phyloP scores from a whole-genome alignment of 208 protist genomes.

The Angomonas deanei region DNA sequence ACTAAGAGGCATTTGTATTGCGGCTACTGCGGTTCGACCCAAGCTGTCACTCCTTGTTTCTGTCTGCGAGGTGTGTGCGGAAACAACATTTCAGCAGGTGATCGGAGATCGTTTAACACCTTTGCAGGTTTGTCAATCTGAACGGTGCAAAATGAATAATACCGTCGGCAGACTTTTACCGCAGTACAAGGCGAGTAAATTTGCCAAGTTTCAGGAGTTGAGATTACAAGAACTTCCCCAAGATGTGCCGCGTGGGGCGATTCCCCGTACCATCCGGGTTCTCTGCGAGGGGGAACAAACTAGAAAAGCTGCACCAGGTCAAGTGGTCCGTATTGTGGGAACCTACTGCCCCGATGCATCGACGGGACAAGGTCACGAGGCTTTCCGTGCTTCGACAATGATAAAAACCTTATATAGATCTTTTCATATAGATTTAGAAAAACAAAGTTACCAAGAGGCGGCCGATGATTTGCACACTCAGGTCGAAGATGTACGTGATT shows the following conservation, averaged over 20 bases:
- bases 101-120: conserved; percentile 80
- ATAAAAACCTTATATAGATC: conserved; percentile 79
- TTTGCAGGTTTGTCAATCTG: conserved; percentile 77
- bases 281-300: conserved; percentile 85
- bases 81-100: conserved; percentile 88
- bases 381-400: conserved; percentile 82
- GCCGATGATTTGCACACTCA: conserved; percentile 61
- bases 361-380: conserved; percentile 74
- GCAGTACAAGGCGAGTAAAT: conserved; percentile 86
- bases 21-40: conserved; percentile 79
- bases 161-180: conserved; percentile 69
- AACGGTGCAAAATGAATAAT: conserved; percentile 84
- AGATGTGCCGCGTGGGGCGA: conserved; percentile 81
- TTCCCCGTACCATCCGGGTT: conserved; percentile 82
- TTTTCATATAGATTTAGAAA: conserved; percentile 71
- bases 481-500: conserved; percentile 64
- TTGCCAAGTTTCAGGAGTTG: conserved; percentile 84
- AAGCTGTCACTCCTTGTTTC: conserved; percentile 80
- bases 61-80: conserved; percentile 86
- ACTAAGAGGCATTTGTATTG: conserved; percentile 84
- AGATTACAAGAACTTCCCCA: conserved; percentile 84
- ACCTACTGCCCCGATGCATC: conserved; percentile 83
- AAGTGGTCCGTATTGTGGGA: conserved; percentile 74
- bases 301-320: conserved; percentile 65
- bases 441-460: conserved; percentile 81